Evolutionary conservation across 805 yeast species (phyloP).

Genomic region (Candida cerambycidarum): DNA sequence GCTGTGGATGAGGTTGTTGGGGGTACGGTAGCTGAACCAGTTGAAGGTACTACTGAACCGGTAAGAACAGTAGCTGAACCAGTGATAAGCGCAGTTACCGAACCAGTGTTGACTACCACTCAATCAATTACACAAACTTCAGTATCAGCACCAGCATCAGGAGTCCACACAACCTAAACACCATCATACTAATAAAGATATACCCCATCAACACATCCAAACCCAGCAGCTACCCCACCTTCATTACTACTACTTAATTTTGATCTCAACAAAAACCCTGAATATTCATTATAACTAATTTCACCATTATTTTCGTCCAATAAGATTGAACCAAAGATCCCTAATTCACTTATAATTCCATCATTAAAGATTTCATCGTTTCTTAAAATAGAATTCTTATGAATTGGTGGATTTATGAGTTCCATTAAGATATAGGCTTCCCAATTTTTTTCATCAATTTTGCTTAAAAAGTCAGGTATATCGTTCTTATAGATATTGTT

Average conservation of each 20-base stretch:
- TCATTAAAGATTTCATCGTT: conserved; percentile 63
- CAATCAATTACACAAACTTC: no score
- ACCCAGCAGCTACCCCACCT: conserved; percentile 99
- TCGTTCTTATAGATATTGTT: conserved; percentile 86
- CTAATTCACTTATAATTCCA: conserved; percentile 84
- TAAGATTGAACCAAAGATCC: conserved; percentile 80
- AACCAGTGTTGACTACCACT: no score
- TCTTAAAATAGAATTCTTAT: conserved; percentile 68
- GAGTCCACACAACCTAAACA: no score
- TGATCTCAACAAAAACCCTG: conserved; percentile 87
- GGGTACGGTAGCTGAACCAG: background rate
- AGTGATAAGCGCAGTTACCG: no score
- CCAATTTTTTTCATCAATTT: conserved; percentile 72
- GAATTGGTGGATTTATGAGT: conserved; percentile 74
- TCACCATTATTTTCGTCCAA: conserved; percentile 66
- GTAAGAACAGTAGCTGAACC: background rate
- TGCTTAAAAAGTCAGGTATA: conserved; percentile 70
- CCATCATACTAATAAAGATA: conserved; percentile 42
- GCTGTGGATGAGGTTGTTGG: background rate
- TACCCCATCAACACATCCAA: conserved; percentile 91
- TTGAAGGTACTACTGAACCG: background rate
- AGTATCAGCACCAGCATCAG: no score
- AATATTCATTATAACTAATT: conserved; percentile 59
- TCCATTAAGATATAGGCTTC: conserved; percentile 93
- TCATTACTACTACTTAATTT: conserved; percentile 86